Base-by-base conservation (phyloP, 805 yeast genomes). In the Danielozyma ontarioensis region DNA sequence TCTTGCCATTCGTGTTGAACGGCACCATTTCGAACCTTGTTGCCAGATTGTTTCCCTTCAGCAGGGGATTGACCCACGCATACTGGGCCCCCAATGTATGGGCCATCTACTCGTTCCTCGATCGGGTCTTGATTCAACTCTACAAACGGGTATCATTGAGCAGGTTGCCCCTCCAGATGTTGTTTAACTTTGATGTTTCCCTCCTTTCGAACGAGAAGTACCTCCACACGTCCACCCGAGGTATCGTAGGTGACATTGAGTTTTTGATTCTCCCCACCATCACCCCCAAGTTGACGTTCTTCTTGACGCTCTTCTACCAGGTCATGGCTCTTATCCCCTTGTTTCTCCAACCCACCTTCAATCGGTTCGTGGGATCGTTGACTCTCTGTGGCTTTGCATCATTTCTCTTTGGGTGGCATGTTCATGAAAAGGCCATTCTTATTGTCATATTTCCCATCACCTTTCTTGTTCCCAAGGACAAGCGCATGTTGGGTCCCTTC, bases 31-130 rank as follows among this genome's bases (percentile, higher is more conserved):
- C 83, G 0, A 76, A 85, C 40, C 58, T 93, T 13, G 30, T 86
- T 6, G 51, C 62, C 4, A 69, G 98, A 29, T 61, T 93, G 21
- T 93, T 93, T 60, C 98, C 98, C 4, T 90, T 90, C 53, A 82
- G 94, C 31, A 70, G 97, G 53, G 97, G 97, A 1, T 68, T 93
- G 24, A 93, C 97, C 4, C 98, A 93, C 59, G 96, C 97, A 0
- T 93, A 93, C 61, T 93, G 98, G 97, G 97, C 98, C 1, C 97
- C 99, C 12, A 93, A 93, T 50, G 66, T 88, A 29, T 93, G 99
- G 99, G 96, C 98, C 0, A 47, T 90, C 7, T 93, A 93, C 58
- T 84, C 97, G 2, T 82, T 85, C 43, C 39, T 71, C 11, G 99
- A 93, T 57, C 70, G 95, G 37, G 50, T 80, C 0, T 64, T 88